Conservation (phyloP, 2,329 filamentous ascomycete genomes). For the Aspergillus piperis region DNA sequence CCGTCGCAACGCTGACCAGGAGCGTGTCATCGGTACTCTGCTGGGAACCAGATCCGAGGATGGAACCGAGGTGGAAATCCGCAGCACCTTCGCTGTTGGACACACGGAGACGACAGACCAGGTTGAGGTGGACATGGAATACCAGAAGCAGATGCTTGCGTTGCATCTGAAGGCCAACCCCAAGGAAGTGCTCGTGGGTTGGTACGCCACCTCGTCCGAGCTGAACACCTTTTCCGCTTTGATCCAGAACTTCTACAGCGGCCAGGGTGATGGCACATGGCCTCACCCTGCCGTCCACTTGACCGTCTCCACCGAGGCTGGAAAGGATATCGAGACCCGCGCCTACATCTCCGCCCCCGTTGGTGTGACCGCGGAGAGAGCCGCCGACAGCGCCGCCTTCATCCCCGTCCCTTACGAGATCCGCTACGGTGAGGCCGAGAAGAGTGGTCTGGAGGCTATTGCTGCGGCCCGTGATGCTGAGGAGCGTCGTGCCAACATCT, state of each 20-base stretch:
- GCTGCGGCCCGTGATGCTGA: constrained; percentile 78
- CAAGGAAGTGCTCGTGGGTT: constrained; percentile 90
- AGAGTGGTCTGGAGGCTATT: constrained; percentile 78
- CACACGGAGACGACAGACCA: constrained; percentile 98
- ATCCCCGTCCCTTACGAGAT: constrained; percentile 96
- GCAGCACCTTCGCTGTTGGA: constrained; percentile 94
- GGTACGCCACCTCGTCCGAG: constrained; percentile 97
- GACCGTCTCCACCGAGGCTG: constrained; percentile 87
- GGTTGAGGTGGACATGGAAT: constrained; percentile 99
- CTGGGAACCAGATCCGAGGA: constrained; percentile 93
- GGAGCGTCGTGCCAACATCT: constrained; percentile 69
- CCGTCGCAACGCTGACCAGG: constrained; percentile 86
- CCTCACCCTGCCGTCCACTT: constrained; percentile 97
- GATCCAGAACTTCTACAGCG: constrained; percentile 99
- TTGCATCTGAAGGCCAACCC: constrained; percentile 92
- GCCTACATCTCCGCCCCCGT: constrained; percentile 96
- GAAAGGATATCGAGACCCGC: constrained; percentile 82
- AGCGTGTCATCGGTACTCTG: constrained; percentile 94
- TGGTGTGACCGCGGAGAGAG: constrained; percentile 90
- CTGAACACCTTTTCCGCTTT: constrained; percentile 98
- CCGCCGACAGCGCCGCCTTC: constrained; percentile 94
- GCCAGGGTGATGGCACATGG: constrained; percentile 94
- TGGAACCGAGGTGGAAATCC: constrained; percentile 93
- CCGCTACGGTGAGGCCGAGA: constrained; percentile 78
- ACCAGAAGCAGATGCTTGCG: constrained; percentile 98